phyloP scores from a whole-genome alignment of 1,139 yeast species.

The Geotrichum aggregatum region DNA sequence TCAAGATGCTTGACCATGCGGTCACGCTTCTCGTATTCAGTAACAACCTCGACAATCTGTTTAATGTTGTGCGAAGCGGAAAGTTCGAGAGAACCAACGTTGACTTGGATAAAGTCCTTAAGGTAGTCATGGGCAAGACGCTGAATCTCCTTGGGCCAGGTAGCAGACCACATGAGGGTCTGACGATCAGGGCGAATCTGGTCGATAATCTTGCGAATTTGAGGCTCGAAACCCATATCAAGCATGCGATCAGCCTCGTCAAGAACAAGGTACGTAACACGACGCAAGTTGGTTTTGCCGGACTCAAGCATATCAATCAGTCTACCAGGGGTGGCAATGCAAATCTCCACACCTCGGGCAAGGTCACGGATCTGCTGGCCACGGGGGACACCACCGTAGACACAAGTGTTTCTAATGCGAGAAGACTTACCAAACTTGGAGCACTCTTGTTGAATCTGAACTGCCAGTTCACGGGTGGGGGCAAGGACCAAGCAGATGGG shows the following conservation, averaged over 20 bases:
- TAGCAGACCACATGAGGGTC: slow-evolving; percentile 99
- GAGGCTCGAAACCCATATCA: slow-evolving; percentile 98
- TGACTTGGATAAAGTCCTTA: slow-evolving; percentile 91
- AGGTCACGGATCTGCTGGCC: slow-evolving; percentile 96
- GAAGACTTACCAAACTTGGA: slow-evolving; percentile 89
- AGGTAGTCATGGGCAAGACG: slow-evolving; percentile 85
- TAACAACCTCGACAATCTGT: slow-evolving; percentile 85
- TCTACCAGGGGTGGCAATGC: slow-evolving; percentile 97
- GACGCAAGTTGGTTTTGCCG: slow-evolving; percentile 89
- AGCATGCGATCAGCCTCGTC: slow-evolving; percentile 89
- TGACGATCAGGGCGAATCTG: slow-evolving; percentile 97
- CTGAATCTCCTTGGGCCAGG: slow-evolving; percentile 99
- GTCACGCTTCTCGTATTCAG: slow-evolving; percentile 92
- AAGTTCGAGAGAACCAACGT: slow-evolving; percentile 90
- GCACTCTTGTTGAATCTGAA: slow-evolving; percentile 94
- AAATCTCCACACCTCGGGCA: slow-evolving; percentile 90
- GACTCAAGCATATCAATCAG: slow-evolving; percentile 94
- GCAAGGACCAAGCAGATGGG: slow-evolving; percentile 94
- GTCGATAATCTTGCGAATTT: slow-evolving; percentile 88
- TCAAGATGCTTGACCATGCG: slow-evolving; percentile 80
- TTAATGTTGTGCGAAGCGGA: slow-evolving; percentile 95
- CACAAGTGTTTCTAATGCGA: slow-evolving; percentile 94
- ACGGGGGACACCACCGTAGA: slow-evolving; percentile 98
- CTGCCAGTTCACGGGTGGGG: slow-evolving; percentile 98
- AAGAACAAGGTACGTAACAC: slow-evolving; percentile 93